Percentiles rank a stretch among this genome's conserved stretches.
phyloP scores from a whole-genome alignment of 441 rosid species.

The Aquilaria agallochum region DNA sequence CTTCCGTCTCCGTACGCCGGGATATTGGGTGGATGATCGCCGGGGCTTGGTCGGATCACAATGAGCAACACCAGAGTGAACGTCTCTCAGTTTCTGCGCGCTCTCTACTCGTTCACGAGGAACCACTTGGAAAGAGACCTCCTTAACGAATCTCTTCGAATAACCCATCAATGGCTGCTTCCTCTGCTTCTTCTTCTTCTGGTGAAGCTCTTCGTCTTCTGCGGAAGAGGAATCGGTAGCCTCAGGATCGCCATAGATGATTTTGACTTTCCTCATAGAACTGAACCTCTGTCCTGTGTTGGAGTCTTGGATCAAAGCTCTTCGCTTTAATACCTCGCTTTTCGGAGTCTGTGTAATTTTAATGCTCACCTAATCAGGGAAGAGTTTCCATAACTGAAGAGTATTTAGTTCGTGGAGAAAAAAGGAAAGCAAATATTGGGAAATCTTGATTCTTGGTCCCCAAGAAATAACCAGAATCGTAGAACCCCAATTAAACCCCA shows the following conservation, averaged over 20 bases:
- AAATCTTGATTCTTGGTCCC: background rate
- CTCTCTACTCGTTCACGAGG: background rate
- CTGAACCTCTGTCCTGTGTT: conserved; percentile 9
- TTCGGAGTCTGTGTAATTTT: background rate
- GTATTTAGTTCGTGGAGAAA: background rate
- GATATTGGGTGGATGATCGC: background rate
- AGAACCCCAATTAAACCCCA: conserved; percentile 4
- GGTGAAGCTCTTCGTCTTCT: conserved; percentile 15
- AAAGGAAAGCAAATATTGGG: background rate
- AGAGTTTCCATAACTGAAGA: background rate
- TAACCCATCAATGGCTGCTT: background rate
- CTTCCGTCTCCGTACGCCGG: conserved; percentile 40
- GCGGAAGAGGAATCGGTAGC: conserved; percentile 44
- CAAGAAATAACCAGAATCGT: background rate
- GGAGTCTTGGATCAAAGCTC: conserved; percentile 10
- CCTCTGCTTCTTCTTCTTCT: conserved; percentile 4
- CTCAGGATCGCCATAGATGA: conserved; percentile 40
- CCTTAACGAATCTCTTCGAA: conserved; percentile 24
- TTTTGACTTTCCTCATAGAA: conserved; percentile 28
- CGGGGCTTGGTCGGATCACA: too few species aligned
- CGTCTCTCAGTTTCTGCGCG: background rate
- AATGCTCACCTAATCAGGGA: too few species aligned
- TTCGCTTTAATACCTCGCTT: conserved; percentile 26
- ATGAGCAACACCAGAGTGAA: background rate
- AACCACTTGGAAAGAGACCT: conserved; percentile 22